Conservation (phyloP, 805 yeast genomes). For the Priceomyces melissophilus region DNA sequence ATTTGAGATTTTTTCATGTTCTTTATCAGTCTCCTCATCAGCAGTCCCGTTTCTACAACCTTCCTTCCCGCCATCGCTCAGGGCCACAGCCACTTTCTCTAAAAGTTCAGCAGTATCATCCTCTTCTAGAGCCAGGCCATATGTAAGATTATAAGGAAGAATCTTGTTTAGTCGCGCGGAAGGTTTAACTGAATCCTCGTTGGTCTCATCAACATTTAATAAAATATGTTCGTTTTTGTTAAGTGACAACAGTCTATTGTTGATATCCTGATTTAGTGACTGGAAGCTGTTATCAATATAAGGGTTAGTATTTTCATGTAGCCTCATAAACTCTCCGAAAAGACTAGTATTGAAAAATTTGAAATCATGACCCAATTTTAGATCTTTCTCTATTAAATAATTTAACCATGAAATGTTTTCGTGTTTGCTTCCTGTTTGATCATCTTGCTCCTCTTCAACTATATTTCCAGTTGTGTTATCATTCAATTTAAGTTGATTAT, state of each 20-base stretch:
- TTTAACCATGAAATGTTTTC: constrained; percentile 35
- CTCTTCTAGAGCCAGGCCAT: constrained; percentile 13
- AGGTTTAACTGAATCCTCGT: constrained; percentile 14
- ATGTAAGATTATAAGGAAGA: constrained; percentile 33
- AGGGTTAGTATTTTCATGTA: constrained; percentile 24
- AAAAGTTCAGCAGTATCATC: not conserved
- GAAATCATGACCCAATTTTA: constrained; percentile 34
- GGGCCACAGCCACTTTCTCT: too few relatives aligned
- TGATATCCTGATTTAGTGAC: constrained; percentile 18
- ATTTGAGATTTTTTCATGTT: too few relatives aligned
- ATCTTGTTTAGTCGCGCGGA: constrained; percentile 19
- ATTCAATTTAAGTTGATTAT: constrained; percentile 33
- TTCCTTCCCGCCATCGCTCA: too few relatives aligned
- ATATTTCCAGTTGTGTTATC: constrained; percentile 17
- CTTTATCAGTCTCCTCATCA: too few relatives aligned
- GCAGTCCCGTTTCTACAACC: too few relatives aligned
- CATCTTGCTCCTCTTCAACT: constrained; percentile 16
- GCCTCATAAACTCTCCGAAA: constrained; percentile 22
- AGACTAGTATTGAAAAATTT: constrained; percentile 30
- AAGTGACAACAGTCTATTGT: constrained; percentile 13
- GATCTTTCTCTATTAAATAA: constrained; percentile 34
- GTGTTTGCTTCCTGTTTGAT: constrained; percentile 13
- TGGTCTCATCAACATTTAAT: constrained; percentile 19
- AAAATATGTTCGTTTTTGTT: constrained; percentile 31
- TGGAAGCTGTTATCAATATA: constrained; percentile 23